Percentiles rank a stretch among this genome's conserved stretches.
These are phyloP conservation scores for Xylaria sp. DNA, from an alignment of 2,329 filamentous ascomycete species.

Conservation along the genomic window DNA sequence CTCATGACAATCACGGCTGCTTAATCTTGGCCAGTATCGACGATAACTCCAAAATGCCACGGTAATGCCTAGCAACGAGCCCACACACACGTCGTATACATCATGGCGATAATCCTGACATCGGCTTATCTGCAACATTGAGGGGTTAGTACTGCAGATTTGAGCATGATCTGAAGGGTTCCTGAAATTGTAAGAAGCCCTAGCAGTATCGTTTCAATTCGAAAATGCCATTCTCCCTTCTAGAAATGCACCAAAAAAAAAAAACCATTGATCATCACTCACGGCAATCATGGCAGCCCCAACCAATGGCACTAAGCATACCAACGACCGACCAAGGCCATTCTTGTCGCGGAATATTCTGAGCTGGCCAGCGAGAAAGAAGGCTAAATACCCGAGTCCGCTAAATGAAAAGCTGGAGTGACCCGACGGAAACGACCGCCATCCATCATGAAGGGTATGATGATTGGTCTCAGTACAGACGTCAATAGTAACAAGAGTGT, in stretches of 20 bases:
- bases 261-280: not conserved
- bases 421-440: conserved; percentile 84
- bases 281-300: conserved; percentile 72
- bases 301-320: conserved; percentile 69
- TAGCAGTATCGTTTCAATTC: not conserved
- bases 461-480: conserved; percentile 79
- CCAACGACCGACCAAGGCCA: conserved; percentile 66
- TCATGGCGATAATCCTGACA: conserved; percentile 79
- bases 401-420: conserved; percentile 84
- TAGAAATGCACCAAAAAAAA: not conserved
- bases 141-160: not conserved
- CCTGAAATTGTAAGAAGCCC: not conserved
- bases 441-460: conserved; percentile 81
- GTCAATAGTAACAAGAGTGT: conserved; percentile 69
- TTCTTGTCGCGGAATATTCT: conserved; percentile 64
- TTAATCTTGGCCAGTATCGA: conserved; percentile 69
- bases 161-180: not conserved
- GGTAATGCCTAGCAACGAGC: conserved; percentile 68
- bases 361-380: conserved; percentile 76
- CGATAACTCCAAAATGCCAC: conserved; percentile 75
- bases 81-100: conserved; percentile 74
- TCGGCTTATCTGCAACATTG: conserved; percentile 62
- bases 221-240: not conserved
- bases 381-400: conserved; percentile 78
- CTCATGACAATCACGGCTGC: conserved; percentile 64